Conservation (phyloP, 2,329 filamentous ascomycete genomes). For the Pseudogymnoascus sp. region DNA sequence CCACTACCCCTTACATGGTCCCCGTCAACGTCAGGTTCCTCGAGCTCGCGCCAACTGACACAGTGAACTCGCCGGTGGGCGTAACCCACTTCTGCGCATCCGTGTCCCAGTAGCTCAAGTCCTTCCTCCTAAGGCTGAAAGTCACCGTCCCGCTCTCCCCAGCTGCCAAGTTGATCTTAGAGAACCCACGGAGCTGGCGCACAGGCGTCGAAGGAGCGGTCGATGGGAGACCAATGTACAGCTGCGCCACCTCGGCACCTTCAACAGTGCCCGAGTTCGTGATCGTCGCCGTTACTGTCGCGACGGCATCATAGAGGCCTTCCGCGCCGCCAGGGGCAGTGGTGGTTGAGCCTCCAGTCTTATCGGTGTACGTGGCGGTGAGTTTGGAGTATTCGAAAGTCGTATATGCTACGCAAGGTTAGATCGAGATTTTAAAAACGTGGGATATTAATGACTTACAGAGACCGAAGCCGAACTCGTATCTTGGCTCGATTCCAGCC, state of each 20-base stretch:
- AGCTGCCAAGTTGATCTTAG: conserved; percentile 45
- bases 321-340: conserved; percentile 41
- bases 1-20: conserved; percentile 22
- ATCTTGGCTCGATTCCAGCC: conserved; percentile 28
- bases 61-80: conserved; percentile 24
- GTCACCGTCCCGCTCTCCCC: conserved; percentile 39
- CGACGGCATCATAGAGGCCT: conserved; percentile 56
- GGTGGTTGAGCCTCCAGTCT: background rate
- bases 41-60: conserved; percentile 27
- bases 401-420: conserved; percentile 37
- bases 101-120: conserved; percentile 82
- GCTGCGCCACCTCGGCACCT: conserved; percentile 48
- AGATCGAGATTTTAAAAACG: background rate
- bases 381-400: conserved; percentile 35
- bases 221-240: conserved; percentile 33
- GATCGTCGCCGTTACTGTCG: conserved; percentile 50
- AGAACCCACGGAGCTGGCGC: conserved; percentile 57
- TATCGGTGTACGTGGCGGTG: background rate
- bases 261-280: conserved; percentile 52
- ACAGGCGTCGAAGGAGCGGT: conserved; percentile 38
- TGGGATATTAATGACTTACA: conserved; percentile 19
- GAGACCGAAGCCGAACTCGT: conserved; percentile 42
- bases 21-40: conserved; percentile 24
- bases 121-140: conserved; percentile 67
- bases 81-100: conserved; percentile 74